Conservation (phyloP, 2,329 filamentous ascomycete species). For the Fusarium irregulare region DNA sequence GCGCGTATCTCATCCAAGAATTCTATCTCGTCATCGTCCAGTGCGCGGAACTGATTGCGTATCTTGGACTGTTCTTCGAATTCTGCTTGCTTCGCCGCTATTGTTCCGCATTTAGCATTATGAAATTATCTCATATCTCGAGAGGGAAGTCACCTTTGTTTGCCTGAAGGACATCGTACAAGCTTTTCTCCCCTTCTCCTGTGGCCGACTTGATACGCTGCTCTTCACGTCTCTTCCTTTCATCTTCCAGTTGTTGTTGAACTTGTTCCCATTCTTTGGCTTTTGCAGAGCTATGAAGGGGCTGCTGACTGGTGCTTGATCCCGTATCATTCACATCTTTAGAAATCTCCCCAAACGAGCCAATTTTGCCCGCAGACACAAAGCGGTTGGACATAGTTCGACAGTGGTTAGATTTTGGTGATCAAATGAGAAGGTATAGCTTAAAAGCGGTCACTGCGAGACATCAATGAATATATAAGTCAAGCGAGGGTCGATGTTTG, state of each 20-base stretch:
- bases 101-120: background rate
- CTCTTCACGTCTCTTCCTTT: constrained; percentile 65
- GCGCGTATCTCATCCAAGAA: constrained; percentile 73
- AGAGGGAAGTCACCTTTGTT: constrained; percentile 74
- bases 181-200: constrained; percentile 64
- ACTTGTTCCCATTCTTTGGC: constrained; percentile 71
- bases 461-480: background rate
- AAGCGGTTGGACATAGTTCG: constrained; percentile 64
- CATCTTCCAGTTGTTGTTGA: constrained; percentile 71
- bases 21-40: constrained; percentile 83
- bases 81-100: constrained; percentile 82
- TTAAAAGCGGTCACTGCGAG: background rate
- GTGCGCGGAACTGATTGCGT: constrained; percentile 79
- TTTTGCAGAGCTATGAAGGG: constrained; percentile 39
- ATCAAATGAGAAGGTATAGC: background rate
- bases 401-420: background rate
- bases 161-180: constrained; percentile 81
- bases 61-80: constrained; percentile 80
- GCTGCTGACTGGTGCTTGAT: constrained; percentile 21
- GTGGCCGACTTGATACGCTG: constrained; percentile 57
- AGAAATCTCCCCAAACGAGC: constrained; percentile 39
- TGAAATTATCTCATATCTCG: background rate
- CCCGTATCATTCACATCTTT: constrained; percentile 32
- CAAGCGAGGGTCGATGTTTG: background rate
- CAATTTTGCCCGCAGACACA: constrained; percentile 65